Conservation (phyloP, 139 green algal genomes). For the Ettlia oleoabundans region DNA sequence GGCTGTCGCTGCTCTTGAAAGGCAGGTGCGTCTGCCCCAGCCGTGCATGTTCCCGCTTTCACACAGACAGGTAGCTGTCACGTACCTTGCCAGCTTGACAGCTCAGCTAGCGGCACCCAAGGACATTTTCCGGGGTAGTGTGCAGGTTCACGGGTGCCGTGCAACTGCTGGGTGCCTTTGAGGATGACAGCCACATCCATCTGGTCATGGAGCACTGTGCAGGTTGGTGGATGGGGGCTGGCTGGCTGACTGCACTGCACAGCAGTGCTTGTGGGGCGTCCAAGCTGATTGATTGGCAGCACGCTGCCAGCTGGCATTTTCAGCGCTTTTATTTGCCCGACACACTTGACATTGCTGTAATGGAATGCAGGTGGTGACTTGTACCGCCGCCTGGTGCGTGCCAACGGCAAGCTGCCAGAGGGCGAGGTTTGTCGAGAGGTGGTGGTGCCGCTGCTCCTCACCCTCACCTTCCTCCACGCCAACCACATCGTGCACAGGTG, state of each 20-base stretch:
- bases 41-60: too few species aligned
- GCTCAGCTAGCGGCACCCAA: too few species aligned
- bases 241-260: neutral
- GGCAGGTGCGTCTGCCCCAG: too few species aligned
- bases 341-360: too few species aligned
- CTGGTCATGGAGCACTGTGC: constrained; percentile 81
- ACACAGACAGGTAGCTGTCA: too few species aligned
- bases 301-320: too few species aligned
- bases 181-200: constrained; percentile 78
- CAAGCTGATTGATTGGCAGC: neutral
- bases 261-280: too few species aligned
- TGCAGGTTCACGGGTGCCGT: constrained; percentile 46
- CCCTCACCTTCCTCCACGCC: constrained; percentile 76
- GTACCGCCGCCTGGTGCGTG: constrained; percentile 74
- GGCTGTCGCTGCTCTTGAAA: too few species aligned
- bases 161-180: constrained; percentile 76
- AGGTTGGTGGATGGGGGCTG: constrained; percentile 34
- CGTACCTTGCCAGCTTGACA: too few species aligned
- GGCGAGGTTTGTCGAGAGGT: constrained; percentile 51
- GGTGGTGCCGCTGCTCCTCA: constrained; percentile 77
- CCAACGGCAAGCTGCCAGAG: constrained; percentile 67
- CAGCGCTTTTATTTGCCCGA: too few species aligned
- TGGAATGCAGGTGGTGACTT: constrained; percentile 81
- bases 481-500: constrained; percentile 68
- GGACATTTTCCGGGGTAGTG: too few species aligned